These are phyloP conservation scores for Fusarium sp. DNA, from an alignment of 2,329 filamentous ascomycete genomes.

Conservation along the genomic window DNA sequence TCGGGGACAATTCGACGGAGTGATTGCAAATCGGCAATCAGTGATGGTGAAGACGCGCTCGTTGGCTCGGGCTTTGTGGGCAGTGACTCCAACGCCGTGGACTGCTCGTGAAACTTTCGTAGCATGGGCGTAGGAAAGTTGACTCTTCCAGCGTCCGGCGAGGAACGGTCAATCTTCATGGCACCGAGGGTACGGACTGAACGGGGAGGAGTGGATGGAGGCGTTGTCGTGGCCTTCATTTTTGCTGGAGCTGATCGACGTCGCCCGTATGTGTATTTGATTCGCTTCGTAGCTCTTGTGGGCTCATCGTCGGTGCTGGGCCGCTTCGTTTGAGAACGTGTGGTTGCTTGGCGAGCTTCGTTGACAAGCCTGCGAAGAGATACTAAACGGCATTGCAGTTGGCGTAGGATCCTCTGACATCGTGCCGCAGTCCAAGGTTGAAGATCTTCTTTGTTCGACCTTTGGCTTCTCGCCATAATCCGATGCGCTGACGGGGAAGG, in stretches of 20 bases:
- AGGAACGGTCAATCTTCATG: conserved; percentile 49
- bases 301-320: conserved; percentile 11
- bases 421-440: conserved; percentile 64
- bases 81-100: conserved; percentile 21
- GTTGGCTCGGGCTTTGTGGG: neutral
- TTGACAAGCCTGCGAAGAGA: conserved; percentile 56
- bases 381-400: conserved; percentile 61
- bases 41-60: conserved; percentile 15
- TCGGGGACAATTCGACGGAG: conserved; percentile 44
- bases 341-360: conserved; percentile 34
- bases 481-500: conserved; percentile 37
- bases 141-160: conserved; percentile 46
- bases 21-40: conserved; percentile 43
- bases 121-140: conserved; percentile 51
- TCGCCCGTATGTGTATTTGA: conserved; percentile 52
- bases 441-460: conserved; percentile 26
- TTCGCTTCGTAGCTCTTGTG: conserved; percentile 44
- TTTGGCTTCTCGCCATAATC: conserved; percentile 8
- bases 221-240: conserved; percentile 4
- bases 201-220: conserved; percentile 46
- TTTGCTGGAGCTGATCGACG: conserved; percentile 23
- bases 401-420: conserved; percentile 64
- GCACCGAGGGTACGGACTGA: conserved; percentile 49
- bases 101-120: conserved; percentile 47
- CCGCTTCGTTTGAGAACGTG: conserved; percentile 43